Evolutionary conservation across 2,329 filamentous ascomycete genomes (phyloP).

Genomic region (Byssothecium circinans): DNA sequence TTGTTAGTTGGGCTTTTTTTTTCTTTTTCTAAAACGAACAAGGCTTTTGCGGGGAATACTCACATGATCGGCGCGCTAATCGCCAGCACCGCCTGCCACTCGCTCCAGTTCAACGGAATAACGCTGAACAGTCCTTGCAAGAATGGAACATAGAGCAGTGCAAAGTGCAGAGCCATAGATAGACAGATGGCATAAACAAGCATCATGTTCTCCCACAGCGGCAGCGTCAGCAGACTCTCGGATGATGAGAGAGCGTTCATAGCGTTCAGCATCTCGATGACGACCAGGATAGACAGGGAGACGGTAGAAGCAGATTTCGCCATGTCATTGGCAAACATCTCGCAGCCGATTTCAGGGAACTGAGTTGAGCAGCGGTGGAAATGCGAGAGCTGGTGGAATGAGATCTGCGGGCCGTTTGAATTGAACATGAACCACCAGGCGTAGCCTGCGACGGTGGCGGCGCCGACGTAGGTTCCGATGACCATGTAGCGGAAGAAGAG

Average conservation of each 20-base stretch:
- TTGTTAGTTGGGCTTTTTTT: conserved; percentile 22
- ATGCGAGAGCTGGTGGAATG: conserved; percentile 82
- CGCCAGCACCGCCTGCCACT: conserved; percentile 88
- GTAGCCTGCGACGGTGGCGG: conserved; percentile 93
- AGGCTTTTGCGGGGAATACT: conserved; percentile 47
- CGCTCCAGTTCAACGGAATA: conserved; percentile 76
- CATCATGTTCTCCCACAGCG: conserved; percentile 98
- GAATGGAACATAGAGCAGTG: conserved; percentile 87
- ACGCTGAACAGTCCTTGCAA: conserved; percentile 90
- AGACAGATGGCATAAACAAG: conserved; percentile 91
- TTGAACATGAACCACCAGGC: conserved; percentile 99
- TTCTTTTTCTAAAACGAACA: no score
- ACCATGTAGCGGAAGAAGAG: conserved; percentile 97
- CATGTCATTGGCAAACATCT: conserved; percentile 85
- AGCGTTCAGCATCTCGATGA: conserved; percentile 99
- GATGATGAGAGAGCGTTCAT: conserved; percentile 97
- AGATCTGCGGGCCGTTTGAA: conserved; percentile 83
- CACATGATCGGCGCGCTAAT: conserved; percentile 93
- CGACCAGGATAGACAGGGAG: conserved; percentile 85
- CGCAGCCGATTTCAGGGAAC: conserved; percentile 87
- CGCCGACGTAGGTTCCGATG: conserved; percentile 91
- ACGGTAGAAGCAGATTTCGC: conserved; percentile 90
- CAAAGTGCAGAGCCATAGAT: conserved; percentile 94
- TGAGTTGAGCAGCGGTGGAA: conserved; percentile 90
- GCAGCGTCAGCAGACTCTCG: conserved; percentile 89